Evolutionary conservation across 129 eudicot genomes (phyloP).

Genomic region (Cynara cardunculus): DNA sequence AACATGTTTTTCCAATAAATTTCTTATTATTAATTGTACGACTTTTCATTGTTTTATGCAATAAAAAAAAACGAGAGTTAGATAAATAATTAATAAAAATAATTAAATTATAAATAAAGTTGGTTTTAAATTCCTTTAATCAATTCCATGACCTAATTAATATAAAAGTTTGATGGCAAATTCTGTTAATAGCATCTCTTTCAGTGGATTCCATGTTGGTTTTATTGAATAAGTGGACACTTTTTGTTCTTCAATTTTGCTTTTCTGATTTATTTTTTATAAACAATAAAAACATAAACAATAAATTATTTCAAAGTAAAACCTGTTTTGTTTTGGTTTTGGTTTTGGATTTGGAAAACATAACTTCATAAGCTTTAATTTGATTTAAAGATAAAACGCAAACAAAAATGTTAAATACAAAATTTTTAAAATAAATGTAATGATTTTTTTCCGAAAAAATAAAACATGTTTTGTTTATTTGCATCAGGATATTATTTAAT

Average conservation of each 20-base stretch:
- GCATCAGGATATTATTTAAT: too few relatives aligned
- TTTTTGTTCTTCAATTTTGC: slow-evolving; percentile 24
- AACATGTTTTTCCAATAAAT: not conserved
- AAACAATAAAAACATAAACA: not conserved
- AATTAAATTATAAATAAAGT: not conserved
- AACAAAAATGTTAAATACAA: too few relatives aligned
- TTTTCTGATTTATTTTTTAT: slow-evolving; percentile 4
- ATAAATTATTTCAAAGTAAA: not conserved
- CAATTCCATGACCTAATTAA: slow-evolving; percentile 31
- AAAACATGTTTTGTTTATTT: too few relatives aligned
- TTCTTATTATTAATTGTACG: not conserved
- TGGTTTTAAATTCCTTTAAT: not conserved
- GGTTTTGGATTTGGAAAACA: not conserved
- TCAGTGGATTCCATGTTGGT: slow-evolving; percentile 43
- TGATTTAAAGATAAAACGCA: too few relatives aligned
- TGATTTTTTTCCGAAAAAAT: too few relatives aligned
- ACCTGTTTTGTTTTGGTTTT: too few relatives aligned
- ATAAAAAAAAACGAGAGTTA: not conserved
- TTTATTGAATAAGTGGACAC: slow-evolving; percentile 33
- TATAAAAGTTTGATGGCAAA: slow-evolving; percentile 25
- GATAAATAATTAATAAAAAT: not conserved
- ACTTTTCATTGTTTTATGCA: not conserved
- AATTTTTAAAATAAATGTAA: too few relatives aligned
- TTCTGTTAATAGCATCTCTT: slow-evolving; percentile 21
- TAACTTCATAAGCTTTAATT: not conserved